A percentile compares a stretch with the other conserved stretches of the same genome.
These are phyloP conservation scores for Datisca glomerata DNA, from an alignment of 306 rosid genomes.

Conservation along the genomic window DNA sequence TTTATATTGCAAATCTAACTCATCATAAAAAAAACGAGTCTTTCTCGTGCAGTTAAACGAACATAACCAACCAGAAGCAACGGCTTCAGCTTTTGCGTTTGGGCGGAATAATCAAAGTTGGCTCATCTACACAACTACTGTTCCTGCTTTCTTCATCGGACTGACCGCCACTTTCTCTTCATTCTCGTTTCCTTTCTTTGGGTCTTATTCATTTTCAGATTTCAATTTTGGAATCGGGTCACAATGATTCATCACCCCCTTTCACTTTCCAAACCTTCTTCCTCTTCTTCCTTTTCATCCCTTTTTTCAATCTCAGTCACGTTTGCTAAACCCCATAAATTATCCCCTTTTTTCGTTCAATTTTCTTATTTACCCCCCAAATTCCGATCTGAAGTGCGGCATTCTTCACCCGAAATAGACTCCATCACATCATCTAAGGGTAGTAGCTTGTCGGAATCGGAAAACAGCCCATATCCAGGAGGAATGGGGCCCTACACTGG, in stretches of 20 bases:
- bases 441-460: too few relatives aligned
- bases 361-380: slow-evolving; percentile 1
- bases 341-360: slow-evolving; percentile 1
- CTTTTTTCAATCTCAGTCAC: slow-evolving; percentile 10
- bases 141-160: neutral
- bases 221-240: neutral
- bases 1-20: too few relatives aligned
- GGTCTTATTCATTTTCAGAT: neutral
- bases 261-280: slow-evolving; percentile 11
- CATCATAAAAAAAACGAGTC: too few relatives aligned
- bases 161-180: neutral
- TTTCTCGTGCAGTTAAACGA: too few relatives aligned
- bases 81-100: too few relatives aligned
- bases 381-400: slow-evolving; percentile 35
- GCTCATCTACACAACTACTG: too few relatives aligned
- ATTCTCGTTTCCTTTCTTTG: neutral
- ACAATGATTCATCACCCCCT: slow-evolving; percentile 31
- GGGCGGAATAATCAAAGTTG: too few relatives aligned
- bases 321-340: slow-evolving; percentile 13
- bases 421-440: too few relatives aligned
- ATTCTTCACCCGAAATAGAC: slow-evolving; percentile 25
- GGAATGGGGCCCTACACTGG: slow-evolving; percentile 70
- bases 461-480: slow-evolving; percentile 25
- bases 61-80: too few relatives aligned
- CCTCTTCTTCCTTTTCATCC: slow-evolving; percentile 9